A percentile compares a stretch with the other conserved stretches of the same genome.
phyloP scores from a whole-genome alignment of 2,329 filamentous ascomycete genomes.

The Xylaria sp. region DNA sequence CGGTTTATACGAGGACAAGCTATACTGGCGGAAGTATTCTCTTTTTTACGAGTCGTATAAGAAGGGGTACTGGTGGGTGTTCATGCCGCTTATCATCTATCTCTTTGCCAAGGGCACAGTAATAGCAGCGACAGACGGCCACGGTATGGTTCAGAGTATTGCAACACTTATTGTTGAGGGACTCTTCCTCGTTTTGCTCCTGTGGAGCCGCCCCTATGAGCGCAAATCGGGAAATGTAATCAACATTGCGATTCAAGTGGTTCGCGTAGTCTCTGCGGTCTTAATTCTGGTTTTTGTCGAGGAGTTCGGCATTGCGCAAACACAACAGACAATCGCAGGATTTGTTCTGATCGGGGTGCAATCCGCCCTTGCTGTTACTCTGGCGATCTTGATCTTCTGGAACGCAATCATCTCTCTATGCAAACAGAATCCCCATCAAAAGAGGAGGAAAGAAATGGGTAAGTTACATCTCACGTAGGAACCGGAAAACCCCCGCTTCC shows the following conservation, averaged over 20 bases:
- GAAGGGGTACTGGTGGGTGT: slow-evolving; percentile 96
- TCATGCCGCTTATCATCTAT: slow-evolving; percentile 87
- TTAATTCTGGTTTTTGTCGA: slow-evolving; percentile 95
- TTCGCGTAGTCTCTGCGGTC: slow-evolving; percentile 84
- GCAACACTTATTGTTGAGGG: slow-evolving; percentile 82
- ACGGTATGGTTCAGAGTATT: slow-evolving; percentile 80
- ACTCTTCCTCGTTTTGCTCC: slow-evolving; percentile 75
- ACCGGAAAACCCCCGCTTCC: not conserved
- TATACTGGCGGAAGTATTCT: slow-evolving; percentile 92
- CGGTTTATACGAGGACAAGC: slow-evolving; percentile 84
- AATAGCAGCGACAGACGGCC: slow-evolving; percentile 82
- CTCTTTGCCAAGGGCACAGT: slow-evolving; percentile 88
- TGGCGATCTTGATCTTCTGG: slow-evolving; percentile 86
- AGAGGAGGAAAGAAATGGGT: slow-evolving; percentile 88
- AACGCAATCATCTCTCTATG: slow-evolving; percentile 84
- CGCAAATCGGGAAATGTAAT: slow-evolving; percentile 88
- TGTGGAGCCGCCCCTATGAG: slow-evolving; percentile 87
- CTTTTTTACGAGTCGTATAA: slow-evolving; percentile 97
- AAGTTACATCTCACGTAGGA: slow-evolving; percentile 49
- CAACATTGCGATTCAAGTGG: slow-evolving; percentile 89
- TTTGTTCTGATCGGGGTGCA: slow-evolving; percentile 94
- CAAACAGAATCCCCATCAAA: slow-evolving; percentile 88
- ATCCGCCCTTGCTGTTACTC: slow-evolving; percentile 77
- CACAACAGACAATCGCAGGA: slow-evolving; percentile 91
- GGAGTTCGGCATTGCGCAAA: slow-evolving; percentile 85